Conservation (phyloP, 148 eudicot species). For the Fagopyrum esculentum region DNA sequence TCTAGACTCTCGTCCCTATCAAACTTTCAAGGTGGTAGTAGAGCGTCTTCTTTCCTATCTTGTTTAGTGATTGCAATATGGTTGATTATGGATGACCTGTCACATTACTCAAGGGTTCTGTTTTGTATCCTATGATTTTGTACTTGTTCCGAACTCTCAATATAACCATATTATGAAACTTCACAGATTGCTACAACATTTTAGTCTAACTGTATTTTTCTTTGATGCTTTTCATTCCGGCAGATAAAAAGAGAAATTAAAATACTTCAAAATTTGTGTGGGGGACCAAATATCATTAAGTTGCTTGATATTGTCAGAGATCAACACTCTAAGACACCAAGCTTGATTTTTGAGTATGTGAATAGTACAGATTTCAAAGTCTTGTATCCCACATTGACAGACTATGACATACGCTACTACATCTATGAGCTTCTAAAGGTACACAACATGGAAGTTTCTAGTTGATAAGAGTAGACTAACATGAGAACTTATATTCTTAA, state of each 20-base stretch:
- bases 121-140: too few species aligned
- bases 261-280: constrained; percentile 86
- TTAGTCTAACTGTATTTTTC: not conserved
- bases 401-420: constrained; percentile 96
- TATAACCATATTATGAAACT: not conserved
- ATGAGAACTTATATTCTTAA: not conserved
- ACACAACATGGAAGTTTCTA: constrained; percentile 3
- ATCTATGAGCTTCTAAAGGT: constrained; percentile 95
- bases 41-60: not conserved
- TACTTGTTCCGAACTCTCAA: too few species aligned
- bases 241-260: constrained; percentile 96
- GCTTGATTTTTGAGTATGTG: constrained; percentile 89
- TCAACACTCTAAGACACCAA: constrained; percentile 94
- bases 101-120: too few species aligned
- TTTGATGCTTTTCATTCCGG: constrained; percentile 11
- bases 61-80: too few species aligned
- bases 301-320: constrained; percentile 84
- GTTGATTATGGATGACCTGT: too few species aligned
- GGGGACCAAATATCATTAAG: constrained; percentile 83
- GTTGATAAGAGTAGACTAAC: not conserved
- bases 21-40: not conserved
- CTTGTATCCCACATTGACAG: constrained; percentile 82
- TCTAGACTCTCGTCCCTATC: not conserved
- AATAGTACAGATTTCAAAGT: constrained; percentile 95
- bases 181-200: not conserved